These are phyloP conservation scores for Coemansia sp. DNA, from an alignment of 192 early-diverging fungal species.

Conservation along the genomic window DNA sequence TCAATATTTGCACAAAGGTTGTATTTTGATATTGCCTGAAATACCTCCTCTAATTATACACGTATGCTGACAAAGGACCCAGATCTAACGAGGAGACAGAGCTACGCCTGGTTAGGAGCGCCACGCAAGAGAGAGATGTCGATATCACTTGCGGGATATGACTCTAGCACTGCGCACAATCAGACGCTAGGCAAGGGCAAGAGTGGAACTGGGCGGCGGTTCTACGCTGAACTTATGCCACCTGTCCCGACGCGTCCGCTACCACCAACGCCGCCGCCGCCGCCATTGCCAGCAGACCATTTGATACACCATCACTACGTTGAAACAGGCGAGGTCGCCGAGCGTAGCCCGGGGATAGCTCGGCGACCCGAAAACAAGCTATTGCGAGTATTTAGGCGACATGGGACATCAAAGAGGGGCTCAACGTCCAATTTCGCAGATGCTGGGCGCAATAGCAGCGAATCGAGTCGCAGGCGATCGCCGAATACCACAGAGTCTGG, in stretches of 20 bases:
- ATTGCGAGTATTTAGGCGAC: constrained; percentile 7
- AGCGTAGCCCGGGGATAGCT: neutral
- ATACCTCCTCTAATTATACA: neutral
- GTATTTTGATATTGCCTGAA: neutral
- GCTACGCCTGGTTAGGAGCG: neutral
- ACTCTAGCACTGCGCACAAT: neutral
- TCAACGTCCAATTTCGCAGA: neutral
- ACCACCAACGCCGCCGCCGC: neutral
- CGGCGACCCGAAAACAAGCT: neutral
- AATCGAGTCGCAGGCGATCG: neutral
- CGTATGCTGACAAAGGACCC: neutral
- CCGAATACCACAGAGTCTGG: neutral
- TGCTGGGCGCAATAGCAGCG: neutral
- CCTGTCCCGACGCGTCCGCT: neutral
- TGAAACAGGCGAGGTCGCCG: neutral
- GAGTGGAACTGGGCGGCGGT: neutral
- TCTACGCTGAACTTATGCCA: constrained; percentile 19
- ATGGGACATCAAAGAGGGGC: neutral
- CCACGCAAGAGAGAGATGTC: neutral
- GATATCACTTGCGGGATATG: neutral
- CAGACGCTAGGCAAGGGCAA: neutral
- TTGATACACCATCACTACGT: neutral
- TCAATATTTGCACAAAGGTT: neutral
- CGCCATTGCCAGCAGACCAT: neutral
- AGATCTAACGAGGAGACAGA: neutral